These are phyloP conservation scores for Ustilago trichophora DNA, from an alignment of 1,284 basidiomycete species.

Conservation along the genomic window DNA sequence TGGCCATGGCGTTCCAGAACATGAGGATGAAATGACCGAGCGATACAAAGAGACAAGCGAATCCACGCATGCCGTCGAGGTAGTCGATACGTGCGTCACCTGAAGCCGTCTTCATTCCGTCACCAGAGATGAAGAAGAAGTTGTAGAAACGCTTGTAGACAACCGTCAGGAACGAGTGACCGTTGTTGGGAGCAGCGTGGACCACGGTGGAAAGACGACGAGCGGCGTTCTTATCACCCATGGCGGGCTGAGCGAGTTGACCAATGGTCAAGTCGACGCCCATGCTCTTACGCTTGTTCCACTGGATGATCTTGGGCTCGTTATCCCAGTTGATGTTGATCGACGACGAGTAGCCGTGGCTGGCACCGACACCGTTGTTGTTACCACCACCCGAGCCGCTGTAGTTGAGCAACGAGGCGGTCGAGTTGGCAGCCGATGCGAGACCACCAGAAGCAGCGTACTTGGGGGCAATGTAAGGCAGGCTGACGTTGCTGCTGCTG, in stretches of 20 bases:
- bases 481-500: conserved; percentile 37
- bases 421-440: conserved; percentile 20
- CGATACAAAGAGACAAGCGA: conserved; percentile 57
- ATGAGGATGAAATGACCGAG: conserved; percentile 57
- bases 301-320: conserved; percentile 51
- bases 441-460: conserved; percentile 19
- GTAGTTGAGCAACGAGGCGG: conserved; percentile 40
- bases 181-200: conserved; percentile 25
- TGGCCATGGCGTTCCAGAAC: conserved; percentile 53
- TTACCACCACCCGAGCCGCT: conserved; percentile 23
- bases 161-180: conserved; percentile 39
- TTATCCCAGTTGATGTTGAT: conserved; percentile 36
- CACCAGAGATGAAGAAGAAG: conserved; percentile 41
- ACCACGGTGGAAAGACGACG: conserved; percentile 36
- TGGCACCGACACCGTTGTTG: conserved; percentile 13
- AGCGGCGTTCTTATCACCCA: conserved; percentile 47
- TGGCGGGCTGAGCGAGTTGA: conserved; percentile 47
- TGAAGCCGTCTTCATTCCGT: conserved; percentile 37
- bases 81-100: conserved; percentile 57
- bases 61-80: conserved; percentile 57
- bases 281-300: conserved; percentile 46
- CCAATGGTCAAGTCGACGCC: conserved; percentile 34
- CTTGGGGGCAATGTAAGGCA: conserved; percentile 44
- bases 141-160: conserved; percentile 31
- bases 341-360: conserved; percentile 30